These are phyloP conservation scores for Microdochium bolleyi DNA, from an alignment of 2,329 filamentous ascomycete species.

Conservation along the genomic window DNA sequence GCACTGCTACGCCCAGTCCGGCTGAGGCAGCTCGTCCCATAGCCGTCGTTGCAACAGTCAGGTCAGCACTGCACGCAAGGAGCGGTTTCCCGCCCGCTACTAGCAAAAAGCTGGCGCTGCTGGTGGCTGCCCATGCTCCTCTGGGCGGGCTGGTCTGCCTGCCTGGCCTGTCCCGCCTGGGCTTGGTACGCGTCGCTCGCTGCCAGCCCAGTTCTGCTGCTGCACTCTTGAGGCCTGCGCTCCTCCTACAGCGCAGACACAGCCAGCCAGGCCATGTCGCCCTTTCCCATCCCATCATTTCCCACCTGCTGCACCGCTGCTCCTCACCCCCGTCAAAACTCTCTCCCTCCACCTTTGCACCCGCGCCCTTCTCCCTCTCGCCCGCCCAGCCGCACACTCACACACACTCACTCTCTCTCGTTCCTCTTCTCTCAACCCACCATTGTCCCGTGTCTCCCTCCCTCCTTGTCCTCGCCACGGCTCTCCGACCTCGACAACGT, in stretches of 20 bases:
- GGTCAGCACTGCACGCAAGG: too few relatives aligned
- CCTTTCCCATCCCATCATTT: background rate
- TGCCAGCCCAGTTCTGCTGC: too few relatives aligned
- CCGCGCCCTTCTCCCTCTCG: slow-evolving; percentile 13
- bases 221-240: too few relatives aligned
- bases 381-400: slow-evolving; percentile 9
- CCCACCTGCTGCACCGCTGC: slow-evolving; percentile 1
- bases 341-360: slow-evolving; percentile 6
- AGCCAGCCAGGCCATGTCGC: background rate
- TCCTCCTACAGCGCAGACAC: background rate
- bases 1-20: background rate
- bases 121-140: too few relatives aligned
- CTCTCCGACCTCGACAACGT: background rate
- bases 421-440: slow-evolving; percentile 11
- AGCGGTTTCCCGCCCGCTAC: too few relatives aligned
- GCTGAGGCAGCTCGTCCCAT: background rate
- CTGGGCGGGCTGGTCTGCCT: too few relatives aligned
- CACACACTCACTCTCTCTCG: slow-evolving; percentile 11
- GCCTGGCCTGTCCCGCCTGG: too few relatives aligned
- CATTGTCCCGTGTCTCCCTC: slow-evolving; percentile 4
- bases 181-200: too few relatives aligned
- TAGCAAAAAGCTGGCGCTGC: too few relatives aligned
- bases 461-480: background rate
- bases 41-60: too few relatives aligned
- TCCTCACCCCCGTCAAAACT: background rate